Conservation (phyloP, 805 yeast genomes). For the Torulaspora quercuum region DNA sequence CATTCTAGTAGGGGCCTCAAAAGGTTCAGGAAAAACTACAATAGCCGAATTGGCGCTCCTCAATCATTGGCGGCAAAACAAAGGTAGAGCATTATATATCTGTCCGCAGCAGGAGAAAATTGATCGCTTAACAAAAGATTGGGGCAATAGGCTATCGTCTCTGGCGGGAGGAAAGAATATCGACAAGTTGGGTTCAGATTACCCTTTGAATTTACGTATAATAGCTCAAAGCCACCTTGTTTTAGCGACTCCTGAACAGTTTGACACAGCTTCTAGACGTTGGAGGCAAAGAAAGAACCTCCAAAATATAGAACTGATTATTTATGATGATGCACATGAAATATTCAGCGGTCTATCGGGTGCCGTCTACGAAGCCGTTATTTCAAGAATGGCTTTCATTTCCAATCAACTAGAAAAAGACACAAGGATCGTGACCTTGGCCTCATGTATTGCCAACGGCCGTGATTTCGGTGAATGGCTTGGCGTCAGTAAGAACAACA, state of each 20-base stretch:
- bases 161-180: slow-evolving; percentile 59
- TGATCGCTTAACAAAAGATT: slow-evolving; percentile 44
- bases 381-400: slow-evolving; percentile 71
- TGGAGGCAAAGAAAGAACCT: slow-evolving; percentile 79
- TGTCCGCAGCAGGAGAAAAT: slow-evolving; percentile 57
- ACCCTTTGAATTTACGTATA: slow-evolving; percentile 50
- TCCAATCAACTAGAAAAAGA: slow-evolving; percentile 57
- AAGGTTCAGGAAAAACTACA: slow-evolving; percentile 72
- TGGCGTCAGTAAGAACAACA: slow-evolving; percentile 57
- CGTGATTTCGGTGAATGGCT: slow-evolving; percentile 84
- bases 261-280: slow-evolving; percentile 66
- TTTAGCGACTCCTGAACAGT: slow-evolving; percentile 75
- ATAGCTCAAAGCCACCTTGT: slow-evolving; percentile 62
- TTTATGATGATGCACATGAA: slow-evolving; percentile 70
- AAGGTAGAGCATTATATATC: slow-evolving; percentile 72
- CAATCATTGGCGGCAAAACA: slow-evolving; percentile 65
- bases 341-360: slow-evolving; percentile 60
- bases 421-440: slow-evolving; percentile 64
- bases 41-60: slow-evolving; percentile 71
- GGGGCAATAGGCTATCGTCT: slow-evolving; percentile 50
- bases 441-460: slow-evolving; percentile 68
- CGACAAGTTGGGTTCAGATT: slow-evolving; percentile 51
- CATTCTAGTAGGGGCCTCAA: slow-evolving; percentile 64
- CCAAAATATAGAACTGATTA: slow-evolving; percentile 60
- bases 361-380: slow-evolving; percentile 59